Percentiles rank a stretch among this genome's conserved stretches.
phyloP scores from a whole-genome alignment of 1,284 basidiomycete species.

The Moesziomyces sp. region DNA sequence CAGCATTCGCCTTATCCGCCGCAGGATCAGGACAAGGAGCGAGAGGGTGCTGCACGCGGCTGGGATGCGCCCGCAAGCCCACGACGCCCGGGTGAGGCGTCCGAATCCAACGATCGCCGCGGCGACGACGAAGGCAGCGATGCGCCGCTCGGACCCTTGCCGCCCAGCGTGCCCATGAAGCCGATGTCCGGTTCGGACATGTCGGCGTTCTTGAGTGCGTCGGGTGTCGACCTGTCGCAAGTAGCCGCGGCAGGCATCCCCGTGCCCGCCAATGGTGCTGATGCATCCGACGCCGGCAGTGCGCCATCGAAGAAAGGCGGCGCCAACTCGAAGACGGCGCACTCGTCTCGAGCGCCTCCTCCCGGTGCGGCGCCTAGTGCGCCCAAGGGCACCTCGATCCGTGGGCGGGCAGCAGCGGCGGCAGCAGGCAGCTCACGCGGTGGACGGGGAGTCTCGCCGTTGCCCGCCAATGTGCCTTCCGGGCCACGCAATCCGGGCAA shows the following conservation, averaged over 20 bases:
- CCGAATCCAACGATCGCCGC: constrained; percentile 11
- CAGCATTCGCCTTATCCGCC: constrained; percentile 21
- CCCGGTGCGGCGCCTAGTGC: constrained; percentile 4
- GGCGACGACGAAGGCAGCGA: constrained; percentile 6
- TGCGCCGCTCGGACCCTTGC: constrained; percentile 1
- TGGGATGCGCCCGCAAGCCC: constrained; percentile 17
- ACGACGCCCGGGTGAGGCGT: not conserved
- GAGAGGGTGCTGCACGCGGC: constrained; percentile 1
- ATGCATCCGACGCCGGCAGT: not conserved
- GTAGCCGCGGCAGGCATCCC: constrained; percentile 30
- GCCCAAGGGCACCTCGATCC: constrained; percentile 34
- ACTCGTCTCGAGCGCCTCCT: not conserved
- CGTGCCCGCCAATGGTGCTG: not conserved
- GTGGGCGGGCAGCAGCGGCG: constrained; percentile 26
- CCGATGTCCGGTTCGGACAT: constrained; percentile 39
- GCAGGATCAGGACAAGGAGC: constrained; percentile 8
- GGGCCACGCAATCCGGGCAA: constrained; percentile 56
- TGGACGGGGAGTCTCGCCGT: constrained; percentile 35
- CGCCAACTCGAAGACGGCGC: constrained; percentile 12
- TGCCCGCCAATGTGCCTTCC: constrained; percentile 51
- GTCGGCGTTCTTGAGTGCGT: constrained; percentile 42
- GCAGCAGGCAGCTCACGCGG: constrained; percentile 5
- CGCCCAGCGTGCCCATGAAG: constrained; percentile 14
- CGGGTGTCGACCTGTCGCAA: constrained; percentile 37
- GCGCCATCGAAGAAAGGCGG: not conserved